These are phyloP conservation scores for Apostasia shenzhenica DNA, from an alignment of 106 monocot species.

Conservation along the genomic window DNA sequence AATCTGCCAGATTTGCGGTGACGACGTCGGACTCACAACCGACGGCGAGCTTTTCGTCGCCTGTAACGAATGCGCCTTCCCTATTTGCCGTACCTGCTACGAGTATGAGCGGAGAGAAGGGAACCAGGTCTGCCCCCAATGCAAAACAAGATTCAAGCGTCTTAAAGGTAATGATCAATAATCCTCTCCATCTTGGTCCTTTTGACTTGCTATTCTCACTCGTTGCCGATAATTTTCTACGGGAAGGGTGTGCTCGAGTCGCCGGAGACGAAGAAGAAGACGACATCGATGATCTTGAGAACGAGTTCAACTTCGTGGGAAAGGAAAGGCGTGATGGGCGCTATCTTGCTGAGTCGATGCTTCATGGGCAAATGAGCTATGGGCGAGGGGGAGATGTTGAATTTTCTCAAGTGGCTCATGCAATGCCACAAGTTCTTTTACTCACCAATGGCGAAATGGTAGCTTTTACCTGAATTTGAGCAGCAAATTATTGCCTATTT, in stretches of 20 bases:
- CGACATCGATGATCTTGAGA: slow-evolving; percentile 84
- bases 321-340: slow-evolving; percentile 42
- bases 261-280: slow-evolving; percentile 94
- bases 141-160: slow-evolving; percentile 92
- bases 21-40: slow-evolving; percentile 78
- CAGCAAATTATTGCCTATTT: background rate
- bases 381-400: slow-evolving; percentile 65
- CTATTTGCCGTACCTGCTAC: slow-evolving; percentile 74
- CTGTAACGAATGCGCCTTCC: slow-evolving; percentile 95
- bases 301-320: slow-evolving; percentile 66
- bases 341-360: slow-evolving; percentile 60
- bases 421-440: slow-evolving; percentile 57
- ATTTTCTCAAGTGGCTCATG: slow-evolving; percentile 38
- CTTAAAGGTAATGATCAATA: slow-evolving; percentile 52
- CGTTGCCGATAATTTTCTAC: background rate
- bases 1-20: slow-evolving; percentile 96
- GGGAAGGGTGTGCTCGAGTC: slow-evolving; percentile 74
- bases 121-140: slow-evolving; percentile 91
- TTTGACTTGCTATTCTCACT: background rate
- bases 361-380: slow-evolving; percentile 91
- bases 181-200: background rate
- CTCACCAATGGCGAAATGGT: slow-evolving; percentile 99
- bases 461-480: background rate
- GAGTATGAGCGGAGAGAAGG: slow-evolving; percentile 94
- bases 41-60: slow-evolving; percentile 91